A percentile compares a stretch with the other conserved stretches of the same genome.
These are phyloP conservation scores for Sanghuangporus weigelae DNA, from an alignment of 1,284 basidiomycete genomes.

Conservation along the genomic window DNA sequence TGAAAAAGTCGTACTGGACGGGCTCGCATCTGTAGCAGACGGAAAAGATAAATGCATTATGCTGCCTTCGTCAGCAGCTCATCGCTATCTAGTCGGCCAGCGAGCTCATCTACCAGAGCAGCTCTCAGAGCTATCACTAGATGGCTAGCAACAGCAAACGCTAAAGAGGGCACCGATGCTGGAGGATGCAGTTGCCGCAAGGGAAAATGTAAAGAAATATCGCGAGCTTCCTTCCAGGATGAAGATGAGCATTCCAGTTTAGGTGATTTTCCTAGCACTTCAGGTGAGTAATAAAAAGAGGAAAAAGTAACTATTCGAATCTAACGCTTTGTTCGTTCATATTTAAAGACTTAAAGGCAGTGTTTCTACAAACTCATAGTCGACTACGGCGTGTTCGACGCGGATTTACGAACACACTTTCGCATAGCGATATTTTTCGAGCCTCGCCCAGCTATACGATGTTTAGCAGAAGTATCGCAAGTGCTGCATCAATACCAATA, in stretches of 20 bases:
- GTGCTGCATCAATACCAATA: conserved; percentile 14
- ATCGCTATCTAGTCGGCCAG: conserved; percentile 3
- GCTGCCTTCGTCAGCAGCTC: conserved; percentile 14
- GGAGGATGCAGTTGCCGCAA: conserved; percentile 9
- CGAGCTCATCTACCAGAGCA: conserved; percentile 2
- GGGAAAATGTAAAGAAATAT: conserved; percentile 12
- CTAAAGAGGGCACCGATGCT: background rate
- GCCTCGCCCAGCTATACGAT: conserved; percentile 16
- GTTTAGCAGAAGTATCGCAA: conserved; percentile 18
- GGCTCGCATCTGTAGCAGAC: background rate
- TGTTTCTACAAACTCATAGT: background rate
- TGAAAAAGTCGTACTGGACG: background rate
- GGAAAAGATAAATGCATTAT: conserved; percentile 15
- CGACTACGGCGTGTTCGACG: conserved; percentile 5
- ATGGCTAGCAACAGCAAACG: background rate
- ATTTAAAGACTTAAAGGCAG: background rate
- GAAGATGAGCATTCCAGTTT: background rate
- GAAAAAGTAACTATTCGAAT: background rate
- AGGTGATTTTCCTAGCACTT: background rate
- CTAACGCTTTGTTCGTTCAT: background rate
- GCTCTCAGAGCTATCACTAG: background rate
- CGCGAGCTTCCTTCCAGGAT: background rate
- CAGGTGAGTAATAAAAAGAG: background rate
- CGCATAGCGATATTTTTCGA: conserved; percentile 9
- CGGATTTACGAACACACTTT: background rate